Conservation (phyloP, 139 green algal genomes). For the Volvox africanus region DNA sequence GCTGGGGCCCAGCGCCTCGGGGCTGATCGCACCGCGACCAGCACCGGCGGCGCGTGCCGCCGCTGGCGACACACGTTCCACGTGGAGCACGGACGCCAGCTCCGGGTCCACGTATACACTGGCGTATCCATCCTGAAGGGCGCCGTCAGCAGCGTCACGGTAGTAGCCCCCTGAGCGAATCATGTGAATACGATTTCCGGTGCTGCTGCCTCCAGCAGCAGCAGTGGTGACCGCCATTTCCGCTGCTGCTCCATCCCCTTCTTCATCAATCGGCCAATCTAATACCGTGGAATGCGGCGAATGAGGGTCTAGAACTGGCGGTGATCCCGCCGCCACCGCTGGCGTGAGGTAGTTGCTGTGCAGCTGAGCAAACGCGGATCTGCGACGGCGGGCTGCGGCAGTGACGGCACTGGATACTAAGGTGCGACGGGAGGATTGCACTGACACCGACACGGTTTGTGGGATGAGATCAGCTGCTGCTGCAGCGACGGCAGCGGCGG, state of each 20-base stretch:
- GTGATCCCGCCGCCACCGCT: background rate
- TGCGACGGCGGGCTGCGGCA: constrained; percentile 6
- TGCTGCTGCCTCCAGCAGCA: background rate
- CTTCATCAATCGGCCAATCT: background rate
- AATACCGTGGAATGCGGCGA: background rate
- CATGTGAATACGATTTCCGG: background rate
- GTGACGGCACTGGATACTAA: background rate
- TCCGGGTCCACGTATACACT: constrained; percentile 15
- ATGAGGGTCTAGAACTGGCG: too few species aligned
- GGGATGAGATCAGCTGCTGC: background rate
- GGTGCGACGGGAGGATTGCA: background rate
- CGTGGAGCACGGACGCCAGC: background rate
- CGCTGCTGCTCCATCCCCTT: background rate
- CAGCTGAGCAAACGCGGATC: constrained; percentile 13
- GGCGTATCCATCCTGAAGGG: background rate
- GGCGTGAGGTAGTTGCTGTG: constrained; percentile 41
- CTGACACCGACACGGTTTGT: background rate
- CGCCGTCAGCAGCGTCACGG: background rate
- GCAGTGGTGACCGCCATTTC: background rate
- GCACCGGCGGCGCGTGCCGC: constrained; percentile 13
- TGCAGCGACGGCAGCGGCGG: constrained; percentile 11
- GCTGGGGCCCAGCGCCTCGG: background rate
- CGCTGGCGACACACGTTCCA: background rate
- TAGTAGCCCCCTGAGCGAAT: constrained; percentile 6
- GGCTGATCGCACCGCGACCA: background rate